Evolutionary conservation across 768 basidiomycete genomes (phyloP).

Genomic region (Tulasnella sp.): DNA sequence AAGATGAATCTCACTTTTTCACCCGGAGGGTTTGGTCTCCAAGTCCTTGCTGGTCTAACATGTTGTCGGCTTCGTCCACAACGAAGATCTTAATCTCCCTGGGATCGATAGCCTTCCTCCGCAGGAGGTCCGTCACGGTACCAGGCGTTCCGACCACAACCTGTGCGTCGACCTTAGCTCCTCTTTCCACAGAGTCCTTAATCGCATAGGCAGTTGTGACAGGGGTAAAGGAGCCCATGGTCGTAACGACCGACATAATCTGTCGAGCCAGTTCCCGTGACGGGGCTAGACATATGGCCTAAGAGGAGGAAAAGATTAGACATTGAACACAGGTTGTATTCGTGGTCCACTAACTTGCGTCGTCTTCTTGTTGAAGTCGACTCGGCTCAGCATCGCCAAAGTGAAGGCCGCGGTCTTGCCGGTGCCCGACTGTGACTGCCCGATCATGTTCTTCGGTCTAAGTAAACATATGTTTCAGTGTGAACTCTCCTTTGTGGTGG

Average conservation of each 20-base stretch:
- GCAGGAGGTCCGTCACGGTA: slow-evolving; percentile 81
- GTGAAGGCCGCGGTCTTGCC: slow-evolving; percentile 99
- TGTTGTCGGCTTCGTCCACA: slow-evolving; percentile 97
- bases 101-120: slow-evolving; percentile 65
- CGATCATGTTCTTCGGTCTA: slow-evolving; percentile 98
- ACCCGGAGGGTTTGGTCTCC: slow-evolving; percentile 89
- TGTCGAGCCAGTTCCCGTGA: slow-evolving; percentile 95
- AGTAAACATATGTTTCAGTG: background rate
- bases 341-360: slow-evolving; percentile 54
- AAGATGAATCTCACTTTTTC: slow-evolving; percentile 61
- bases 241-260: slow-evolving; percentile 87
- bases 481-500: background rate
- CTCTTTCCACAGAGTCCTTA: slow-evolving; percentile 45
- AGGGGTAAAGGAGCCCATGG: slow-evolving; percentile 90
- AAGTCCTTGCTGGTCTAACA: slow-evolving; percentile 89
- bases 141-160: slow-evolving; percentile 95
- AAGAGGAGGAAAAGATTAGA: background rate
- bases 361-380: slow-evolving; percentile 71
- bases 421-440: slow-evolving; percentile 97
- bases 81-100: slow-evolving; percentile 83
- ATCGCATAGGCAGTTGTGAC: slow-evolving; percentile 95
- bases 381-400: slow-evolving; percentile 89
- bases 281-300: slow-evolving; percentile 97
- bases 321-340: background rate
- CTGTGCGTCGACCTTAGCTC: slow-evolving; percentile 57